Conservation (phyloP, 2,329 filamentous ascomycete genomes). For the Didymella glomerata region DNA sequence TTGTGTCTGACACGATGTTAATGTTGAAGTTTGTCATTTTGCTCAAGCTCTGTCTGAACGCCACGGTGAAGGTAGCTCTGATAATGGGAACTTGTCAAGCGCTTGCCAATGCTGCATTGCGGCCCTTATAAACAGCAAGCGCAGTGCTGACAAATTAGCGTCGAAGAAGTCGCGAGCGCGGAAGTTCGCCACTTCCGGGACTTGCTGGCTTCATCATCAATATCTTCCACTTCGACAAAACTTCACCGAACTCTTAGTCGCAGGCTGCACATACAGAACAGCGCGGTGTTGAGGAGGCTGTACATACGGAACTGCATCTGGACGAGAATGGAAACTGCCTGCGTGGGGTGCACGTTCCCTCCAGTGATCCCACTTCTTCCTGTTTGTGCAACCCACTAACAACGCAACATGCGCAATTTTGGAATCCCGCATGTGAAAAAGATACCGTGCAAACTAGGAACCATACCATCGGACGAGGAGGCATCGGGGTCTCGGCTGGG, state of each 20-base stretch:
- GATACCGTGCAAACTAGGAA: background rate
- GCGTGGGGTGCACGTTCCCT: background rate
- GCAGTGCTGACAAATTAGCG: slow-evolving; percentile 38
- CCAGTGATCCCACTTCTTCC: background rate
- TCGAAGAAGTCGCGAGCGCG: slow-evolving; percentile 15
- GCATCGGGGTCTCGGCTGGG: too few relatives aligned
- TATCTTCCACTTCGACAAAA: background rate
- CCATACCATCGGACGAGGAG: background rate
- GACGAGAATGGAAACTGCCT: background rate
- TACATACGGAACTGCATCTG: background rate
- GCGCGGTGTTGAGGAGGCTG: background rate
- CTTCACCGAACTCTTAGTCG: too few relatives aligned
- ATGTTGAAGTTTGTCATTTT: slow-evolving; percentile 71
- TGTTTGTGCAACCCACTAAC: background rate
- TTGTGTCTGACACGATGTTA: slow-evolving; percentile 77
- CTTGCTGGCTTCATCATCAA: slow-evolving; percentile 14
- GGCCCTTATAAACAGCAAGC: slow-evolving; percentile 24
- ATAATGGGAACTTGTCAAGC: slow-evolving; percentile 9
- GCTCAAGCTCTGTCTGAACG: slow-evolving; percentile 43
- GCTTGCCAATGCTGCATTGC: slow-evolving; percentile 2
- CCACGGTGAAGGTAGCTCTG: slow-evolving; percentile 39
- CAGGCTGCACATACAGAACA: background rate
- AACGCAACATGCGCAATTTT: too few relatives aligned
- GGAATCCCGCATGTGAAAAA: background rate
- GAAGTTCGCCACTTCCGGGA: slow-evolving; percentile 22